Base-by-base conservation (phyloP, 2,329 filamentous ascomycete genomes). In the Paecilomyces fulvus region DNA sequence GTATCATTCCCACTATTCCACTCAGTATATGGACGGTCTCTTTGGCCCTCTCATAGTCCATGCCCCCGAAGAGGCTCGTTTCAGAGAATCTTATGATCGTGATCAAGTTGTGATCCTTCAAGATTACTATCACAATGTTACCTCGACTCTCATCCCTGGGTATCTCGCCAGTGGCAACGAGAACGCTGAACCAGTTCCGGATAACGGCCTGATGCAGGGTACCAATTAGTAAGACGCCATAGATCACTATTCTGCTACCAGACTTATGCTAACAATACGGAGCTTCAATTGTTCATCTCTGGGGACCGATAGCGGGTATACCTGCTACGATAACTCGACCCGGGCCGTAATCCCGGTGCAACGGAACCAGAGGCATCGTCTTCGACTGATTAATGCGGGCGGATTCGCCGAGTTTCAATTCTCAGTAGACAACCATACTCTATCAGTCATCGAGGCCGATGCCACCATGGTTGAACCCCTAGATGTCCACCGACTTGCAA, bases 1-100 rank as follows among this genome's bases (percentile, higher is more conserved):
- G 65, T 76, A 71, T 50, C 73, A 76, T 59, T 64, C 65, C 0
- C 75, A 78, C 21, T 28, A 25, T 7, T 48, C 33, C 20, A 54
- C 53, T 14, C 49, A 52, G 25, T 46, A 28, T 17, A 46, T 51
- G 49, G 48, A 51, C 11, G 54, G 49, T 20, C 31, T 56, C 14
- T 52, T 49, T 14, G 30, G 51, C 12, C 49, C 49, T 20, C 33
- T 49, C 20, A 48, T 56, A 30, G 11, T 52, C 8, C 31, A 51
- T 49, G 31, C 55, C 1, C 55, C 55, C 1, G 55, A 57, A 46
- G 55, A 57, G 51, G 55, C 48, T 12, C 46, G 25, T 21, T 54
- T 49, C 30, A 52, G 48, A 10, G 33, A 59, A 20, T 56, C 57
- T 48, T 60, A 56, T n/a, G 52, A 58, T 14, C 61, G 64, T 49